phyloP scores from a whole-genome alignment of 805 yeast genomes.

The Teunomyces lycoperdinae region DNA sequence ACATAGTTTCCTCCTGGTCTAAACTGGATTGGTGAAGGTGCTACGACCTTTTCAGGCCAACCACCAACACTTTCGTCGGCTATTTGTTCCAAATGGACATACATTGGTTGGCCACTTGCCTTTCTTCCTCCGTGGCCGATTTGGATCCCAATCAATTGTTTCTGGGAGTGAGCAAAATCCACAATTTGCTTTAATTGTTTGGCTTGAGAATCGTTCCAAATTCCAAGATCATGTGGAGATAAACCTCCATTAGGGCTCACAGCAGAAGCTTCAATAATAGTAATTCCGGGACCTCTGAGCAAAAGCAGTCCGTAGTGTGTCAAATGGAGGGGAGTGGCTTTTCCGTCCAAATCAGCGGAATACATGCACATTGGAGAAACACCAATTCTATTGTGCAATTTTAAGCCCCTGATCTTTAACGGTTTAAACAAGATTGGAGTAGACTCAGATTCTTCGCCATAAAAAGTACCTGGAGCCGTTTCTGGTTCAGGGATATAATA shows the following conservation, averaged over 20 bases:
- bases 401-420: conserved; percentile 35
- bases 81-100: conserved; percentile 25
- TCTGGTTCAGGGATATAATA: conserved; percentile 8
- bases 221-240: conserved; percentile 12
- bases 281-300: conserved; percentile 54
- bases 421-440: conserved; percentile 44
- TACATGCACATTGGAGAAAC: conserved; percentile 59
- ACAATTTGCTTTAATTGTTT: conserved; percentile 22
- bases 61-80: conserved; percentile 37
- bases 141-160: conserved; percentile 12
- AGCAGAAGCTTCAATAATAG: conserved; percentile 45
- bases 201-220: conserved; percentile 24
- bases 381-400: conserved; percentile 50
- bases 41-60: conserved; percentile 42
- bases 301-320: conserved; percentile 50
- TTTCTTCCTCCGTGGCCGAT: conserved; percentile 24
- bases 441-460: not conserved
- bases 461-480: not conserved
- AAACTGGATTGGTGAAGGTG: conserved; percentile 42
- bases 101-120: conserved; percentile 28
- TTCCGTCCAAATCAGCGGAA: conserved; percentile 39
- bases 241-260: conserved; percentile 33
- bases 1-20: conserved; percentile 25
- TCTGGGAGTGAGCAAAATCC: conserved; percentile 15
- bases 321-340: conserved; percentile 45